Base-by-base conservation (phyloP, 179 eudicot genomes). In the Drosera spatulata region DNA sequence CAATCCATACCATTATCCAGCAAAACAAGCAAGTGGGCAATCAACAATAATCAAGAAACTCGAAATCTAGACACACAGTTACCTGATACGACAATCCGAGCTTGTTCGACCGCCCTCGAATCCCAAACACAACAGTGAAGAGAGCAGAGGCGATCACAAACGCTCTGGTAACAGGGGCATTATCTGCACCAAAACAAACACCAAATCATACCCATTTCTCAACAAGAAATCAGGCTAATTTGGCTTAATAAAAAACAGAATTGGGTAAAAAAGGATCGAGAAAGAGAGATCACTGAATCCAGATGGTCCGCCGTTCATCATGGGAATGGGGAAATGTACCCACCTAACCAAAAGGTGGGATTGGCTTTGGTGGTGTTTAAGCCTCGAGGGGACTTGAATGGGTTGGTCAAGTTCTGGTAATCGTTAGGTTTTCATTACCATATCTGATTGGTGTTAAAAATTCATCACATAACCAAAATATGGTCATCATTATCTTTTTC, bases 241-340 rank as follows among this genome's bases (percentile, higher is more conserved):
- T 51, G 13, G 55, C 8, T n/a, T 47, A 50, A 5, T 37, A 10
- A 50, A 48, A 14, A 3, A 22, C 33, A 9, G 45, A 38, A 14
- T 14, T 38, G 6, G 10, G 39, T 10, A 37, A 12, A 57, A 48
- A n/a, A 61, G n/a, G 11, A 39, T 11, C 38, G 61, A 58, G 41
- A 61, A 13, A 49, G 52, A 49, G 12, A 49, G 52, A 85, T 56
- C 66, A 91, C 96, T 88, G 85, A 91, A 91, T 79, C 98, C 98
- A 77, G 96, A 91, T 62, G 95, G 95, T 56, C 96, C 95, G 73
- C 91, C 98, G 95, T 90, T 88, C 96, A 90, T 88, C 85, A 73
- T 88, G 70, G 59, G 33, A 71, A 10, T 44, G 41, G 56, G 13
- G 45, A 60, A 37, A 54, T 54, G 11, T 38, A 39, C 15, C 49